phyloP scores from a whole-genome alignment of 768 basidiomycete species.

The Gelatoporia subvermispora region DNA sequence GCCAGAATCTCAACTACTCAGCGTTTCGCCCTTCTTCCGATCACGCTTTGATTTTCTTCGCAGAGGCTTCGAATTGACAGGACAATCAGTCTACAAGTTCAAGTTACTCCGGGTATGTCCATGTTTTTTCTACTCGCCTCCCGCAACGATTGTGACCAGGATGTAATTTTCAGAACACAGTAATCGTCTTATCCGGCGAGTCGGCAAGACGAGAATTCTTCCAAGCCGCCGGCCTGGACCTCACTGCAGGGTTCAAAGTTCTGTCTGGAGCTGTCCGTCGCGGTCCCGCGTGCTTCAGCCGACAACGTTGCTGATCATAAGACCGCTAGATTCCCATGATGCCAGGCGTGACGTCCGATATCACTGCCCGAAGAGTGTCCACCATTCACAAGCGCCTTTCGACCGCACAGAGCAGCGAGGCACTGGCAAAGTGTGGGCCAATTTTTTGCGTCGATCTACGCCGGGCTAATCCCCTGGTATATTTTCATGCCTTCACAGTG shows the following conservation, averaged over 20 bases:
- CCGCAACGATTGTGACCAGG: background rate
- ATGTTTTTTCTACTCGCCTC: background rate
- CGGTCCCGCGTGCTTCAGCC: background rate
- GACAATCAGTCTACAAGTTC: conserved; percentile 65
- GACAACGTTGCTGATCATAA: conserved; percentile 8
- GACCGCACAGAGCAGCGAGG: conserved; percentile 56
- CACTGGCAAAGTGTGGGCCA: conserved; percentile 56
- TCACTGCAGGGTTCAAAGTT: conserved; percentile 76
- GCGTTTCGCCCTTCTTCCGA: conserved; percentile 65
- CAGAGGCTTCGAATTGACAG: conserved; percentile 65
- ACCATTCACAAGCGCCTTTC: conserved; percentile 70
- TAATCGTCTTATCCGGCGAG: conserved; percentile 75
- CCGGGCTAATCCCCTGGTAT: background rate
- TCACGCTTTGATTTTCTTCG: conserved; percentile 68
- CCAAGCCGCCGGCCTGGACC: conserved; percentile 62
- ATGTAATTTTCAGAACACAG: conserved; percentile 49
- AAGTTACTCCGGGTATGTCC: conserved; percentile 51
- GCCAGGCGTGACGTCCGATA: conserved; percentile 67
- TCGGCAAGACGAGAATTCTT: conserved; percentile 66
- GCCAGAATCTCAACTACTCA: conserved; percentile 53
- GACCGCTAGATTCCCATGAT: conserved; percentile 67
- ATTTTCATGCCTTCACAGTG: conserved; percentile 35
- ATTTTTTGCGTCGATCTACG: conserved; percentile 2
- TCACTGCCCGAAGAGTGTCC: conserved; percentile 55
- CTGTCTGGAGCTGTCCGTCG: conserved; percentile 69